Conservation (phyloP, 371 early-diverging fungal species). For the Nematocida minor region DNA sequence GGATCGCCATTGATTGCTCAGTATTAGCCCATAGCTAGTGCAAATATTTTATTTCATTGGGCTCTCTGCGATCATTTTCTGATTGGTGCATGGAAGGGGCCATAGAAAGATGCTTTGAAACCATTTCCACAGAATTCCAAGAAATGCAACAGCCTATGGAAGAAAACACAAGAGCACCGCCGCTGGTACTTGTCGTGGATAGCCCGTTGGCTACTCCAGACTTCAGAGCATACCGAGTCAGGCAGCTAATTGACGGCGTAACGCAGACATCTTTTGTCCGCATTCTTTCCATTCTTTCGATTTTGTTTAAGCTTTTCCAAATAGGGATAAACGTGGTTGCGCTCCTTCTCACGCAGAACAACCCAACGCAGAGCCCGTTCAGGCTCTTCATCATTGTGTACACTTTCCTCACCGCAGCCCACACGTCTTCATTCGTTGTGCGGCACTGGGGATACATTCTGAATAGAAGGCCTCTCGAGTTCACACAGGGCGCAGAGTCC, state of each 20-base stretch:
- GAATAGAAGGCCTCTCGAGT: slow-evolving; percentile 61
- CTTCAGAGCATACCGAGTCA: slow-evolving; percentile 44
- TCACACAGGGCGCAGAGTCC: slow-evolving; percentile 63
- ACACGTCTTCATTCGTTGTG: slow-evolving; percentile 55
- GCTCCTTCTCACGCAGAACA: slow-evolving; percentile 57
- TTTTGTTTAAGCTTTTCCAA: slow-evolving; percentile 55
- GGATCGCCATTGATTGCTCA: neutral
- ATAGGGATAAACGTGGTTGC: slow-evolving; percentile 48
- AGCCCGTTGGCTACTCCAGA: slow-evolving; percentile 44
- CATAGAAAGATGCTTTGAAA: neutral
- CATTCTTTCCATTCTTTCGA: slow-evolving; percentile 31
- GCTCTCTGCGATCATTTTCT: neutral
- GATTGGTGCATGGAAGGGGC: neutral
- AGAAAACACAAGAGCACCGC: slow-evolving; percentile 17
- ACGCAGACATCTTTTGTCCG: slow-evolving; percentile 47
- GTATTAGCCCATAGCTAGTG: neutral
- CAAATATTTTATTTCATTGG: neutral
- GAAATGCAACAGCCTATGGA: slow-evolving; percentile 22
- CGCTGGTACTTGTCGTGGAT: slow-evolving; percentile 36
- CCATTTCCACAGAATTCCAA: neutral
- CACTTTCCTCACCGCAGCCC: slow-evolving; percentile 54
- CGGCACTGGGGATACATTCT: slow-evolving; percentile 63
- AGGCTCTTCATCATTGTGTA: slow-evolving; percentile 64
- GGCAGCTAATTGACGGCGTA: slow-evolving; percentile 42
- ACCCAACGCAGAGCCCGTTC: slow-evolving; percentile 59